Evolutionary conservation across 2,329 filamentous ascomycete genomes (phyloP), one percentile per base, ranked within the genome.

Genomic region (Monosporascus sp.): DNA sequence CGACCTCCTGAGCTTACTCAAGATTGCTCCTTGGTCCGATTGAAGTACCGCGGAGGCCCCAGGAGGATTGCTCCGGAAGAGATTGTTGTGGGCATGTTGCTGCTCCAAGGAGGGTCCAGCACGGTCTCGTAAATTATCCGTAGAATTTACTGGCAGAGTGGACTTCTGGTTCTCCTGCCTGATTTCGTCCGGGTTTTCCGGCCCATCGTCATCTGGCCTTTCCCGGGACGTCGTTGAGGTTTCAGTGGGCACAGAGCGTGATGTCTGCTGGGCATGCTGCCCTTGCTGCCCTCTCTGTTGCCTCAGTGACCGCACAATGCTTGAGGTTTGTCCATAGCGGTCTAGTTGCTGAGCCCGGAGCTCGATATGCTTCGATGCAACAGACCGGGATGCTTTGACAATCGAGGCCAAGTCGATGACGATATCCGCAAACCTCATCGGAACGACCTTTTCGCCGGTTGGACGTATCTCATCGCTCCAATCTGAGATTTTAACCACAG

Each of bases 391-490:
- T 66, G 84, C 88, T 74, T 80, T 83, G 69, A 87, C 77, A 59
- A 92, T 77, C 56, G 85, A 82, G 60, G 85, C 83, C 62, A 88
- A 75, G 73, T 92, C 89, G 67, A 91, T 75, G 57, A 77, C 73
- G 65, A 78, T 82, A 73, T 81, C 86, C 73, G 80, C 81, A 78
- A 83, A 74, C 69, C 80, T 74, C 81, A 85, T 85, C 54, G 57
- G 60, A 56, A 48, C 55, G 47, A 50, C 50, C 58, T 54, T n/a
- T 53, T 18, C 37, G 44, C 43, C 47, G 54, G 38, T 24, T 36
- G n/a, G 64, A 61, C 57, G 60, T 50, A 53, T 56, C 39, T 47
- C 50, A 54, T 57, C 50, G 53, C 45, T 14, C 11, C 31, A 35
- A 35, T 35, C 31, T 14, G 31, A 14, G 3, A 35, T 35, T 14